Conservation (phyloP, 306 rosid genomes). For the Corylus heterophylla region DNA sequence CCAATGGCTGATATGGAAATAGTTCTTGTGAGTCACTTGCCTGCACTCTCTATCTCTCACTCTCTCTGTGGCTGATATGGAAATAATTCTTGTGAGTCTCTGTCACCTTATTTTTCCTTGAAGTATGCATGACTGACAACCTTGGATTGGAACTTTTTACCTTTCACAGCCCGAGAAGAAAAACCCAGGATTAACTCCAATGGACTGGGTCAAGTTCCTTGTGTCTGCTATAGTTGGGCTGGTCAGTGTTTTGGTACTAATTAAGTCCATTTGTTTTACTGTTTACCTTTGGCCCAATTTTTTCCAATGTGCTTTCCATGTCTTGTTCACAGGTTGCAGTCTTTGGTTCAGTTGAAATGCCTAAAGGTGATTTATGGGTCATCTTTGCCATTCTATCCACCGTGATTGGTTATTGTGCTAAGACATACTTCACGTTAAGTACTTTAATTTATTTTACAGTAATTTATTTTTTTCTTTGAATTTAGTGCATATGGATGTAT, state of each 20-base stretch:
- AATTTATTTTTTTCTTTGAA: background rate
- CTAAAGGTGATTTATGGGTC: constrained; percentile 85
- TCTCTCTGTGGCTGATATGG: constrained; percentile 77
- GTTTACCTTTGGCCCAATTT: constrained; percentile 21
- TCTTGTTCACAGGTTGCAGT: constrained; percentile 73
- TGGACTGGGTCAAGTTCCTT: constrained; percentile 96
- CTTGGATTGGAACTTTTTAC: constrained; percentile 27
- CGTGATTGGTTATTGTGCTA: constrained; percentile 83
- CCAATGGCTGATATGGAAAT: constrained; percentile 99
- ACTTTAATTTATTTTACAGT: constrained; percentile 4
- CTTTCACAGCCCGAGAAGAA: constrained; percentile 87
- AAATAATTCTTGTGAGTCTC: constrained; percentile 83
- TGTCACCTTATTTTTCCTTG: background rate
- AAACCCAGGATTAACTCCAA: constrained; percentile 98
- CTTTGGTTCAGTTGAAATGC: constrained; percentile 76
- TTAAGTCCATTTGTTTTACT: constrained; percentile 4
- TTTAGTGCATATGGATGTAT: background rate
- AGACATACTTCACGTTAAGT: constrained; percentile 91
- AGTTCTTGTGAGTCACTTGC: constrained; percentile 73
- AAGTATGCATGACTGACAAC: constrained; percentile 27
- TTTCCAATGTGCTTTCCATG: constrained; percentile 25
- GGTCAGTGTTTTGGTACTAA: constrained; percentile 50
- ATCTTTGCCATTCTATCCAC: constrained; percentile 76
- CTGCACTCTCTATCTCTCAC: background rate
- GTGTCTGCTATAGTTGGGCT: constrained; percentile 87